phyloP scores from a whole-genome alignment of 169 alveolate species.

The Theileria orientalis region DNA sequence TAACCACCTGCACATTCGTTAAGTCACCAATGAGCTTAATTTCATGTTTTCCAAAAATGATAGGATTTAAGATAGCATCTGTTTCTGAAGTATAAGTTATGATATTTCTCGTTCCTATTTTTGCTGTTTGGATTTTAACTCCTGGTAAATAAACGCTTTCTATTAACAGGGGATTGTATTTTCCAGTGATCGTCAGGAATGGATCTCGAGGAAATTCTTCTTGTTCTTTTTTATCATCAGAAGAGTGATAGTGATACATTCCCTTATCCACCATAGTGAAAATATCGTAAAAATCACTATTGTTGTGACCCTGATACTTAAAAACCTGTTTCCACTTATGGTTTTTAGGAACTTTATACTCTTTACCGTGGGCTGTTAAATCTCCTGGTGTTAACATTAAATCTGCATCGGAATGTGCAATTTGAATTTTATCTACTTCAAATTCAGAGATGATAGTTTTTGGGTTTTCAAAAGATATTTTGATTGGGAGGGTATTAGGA shows the following conservation, averaged over 20 bases:
- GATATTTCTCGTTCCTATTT: constrained; percentile 8
- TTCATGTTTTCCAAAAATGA: constrained; percentile 60
- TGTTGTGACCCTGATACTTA: not conserved
- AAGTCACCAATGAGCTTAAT: constrained; percentile 13
- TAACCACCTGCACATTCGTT: not conserved
- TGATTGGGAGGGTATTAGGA: constrained; percentile 24
- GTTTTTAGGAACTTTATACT: not conserved
- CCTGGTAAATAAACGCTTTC: constrained; percentile 16
- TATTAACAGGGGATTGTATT: constrained; percentile 7
- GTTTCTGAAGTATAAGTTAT: not conserved
- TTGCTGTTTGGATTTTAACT: not conserved
- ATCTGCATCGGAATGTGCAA: not conserved
- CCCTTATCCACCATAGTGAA: constrained; percentile 18
- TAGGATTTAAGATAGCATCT: constrained; percentile 23
- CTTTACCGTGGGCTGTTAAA: constrained; percentile 3
- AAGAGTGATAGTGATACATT: not conserved
- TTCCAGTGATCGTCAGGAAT: not conserved
- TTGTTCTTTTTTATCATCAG: not conserved
- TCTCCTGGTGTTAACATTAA: constrained; percentile 8
- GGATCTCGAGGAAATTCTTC: constrained; percentile 1
- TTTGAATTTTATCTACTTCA: not conserved
- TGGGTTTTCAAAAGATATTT: constrained; percentile 11
- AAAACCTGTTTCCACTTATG: constrained; percentile 35
- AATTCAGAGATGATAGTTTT: not conserved
- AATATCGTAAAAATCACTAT: not conserved